phyloP scores from a whole-genome alignment of 2,329 filamentous ascomycete genomes.

The Beauveria medogensis region DNA sequence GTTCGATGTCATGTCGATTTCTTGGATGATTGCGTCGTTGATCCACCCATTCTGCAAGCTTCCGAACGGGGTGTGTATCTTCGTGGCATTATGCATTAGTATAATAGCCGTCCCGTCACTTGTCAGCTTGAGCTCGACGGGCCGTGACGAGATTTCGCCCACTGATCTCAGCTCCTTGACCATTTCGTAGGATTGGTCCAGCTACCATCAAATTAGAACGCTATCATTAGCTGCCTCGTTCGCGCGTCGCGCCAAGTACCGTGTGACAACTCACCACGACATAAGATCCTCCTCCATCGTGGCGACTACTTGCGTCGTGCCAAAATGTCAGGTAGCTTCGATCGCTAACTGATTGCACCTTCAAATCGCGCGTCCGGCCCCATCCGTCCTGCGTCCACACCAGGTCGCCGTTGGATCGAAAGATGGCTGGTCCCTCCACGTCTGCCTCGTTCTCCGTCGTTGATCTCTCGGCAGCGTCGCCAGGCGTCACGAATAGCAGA shows the following conservation, averaged over 20 bases:
- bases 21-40: conserved; percentile 30
- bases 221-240: neutral
- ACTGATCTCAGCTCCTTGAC: conserved; percentile 19
- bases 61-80: conserved; percentile 18
- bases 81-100: conserved; percentile 26
- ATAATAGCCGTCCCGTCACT: conserved; percentile 31
- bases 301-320: conserved; percentile 36
- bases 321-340: conserved; percentile 18
- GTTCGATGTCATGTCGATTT: conserved; percentile 43
- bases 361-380: conserved; percentile 21
- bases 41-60: conserved; percentile 21
- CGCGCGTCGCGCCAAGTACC: neutral
- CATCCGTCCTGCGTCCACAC: conserved; percentile 34
- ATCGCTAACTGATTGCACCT: conserved; percentile 15
- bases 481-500: conserved; percentile 31
- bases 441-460: conserved; percentile 13
- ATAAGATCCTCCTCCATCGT: conserved; percentile 37
- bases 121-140: conserved; percentile 34
- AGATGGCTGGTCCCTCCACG: conserved; percentile 32
- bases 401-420: conserved; percentile 34
- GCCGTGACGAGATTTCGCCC: conserved; percentile 18
- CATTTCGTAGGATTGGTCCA: conserved; percentile 23
- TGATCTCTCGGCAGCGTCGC: conserved; percentile 15
- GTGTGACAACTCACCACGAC: conserved; percentile 31
- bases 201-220: conserved; percentile 15